A percentile compares a stretch with the other conserved stretches of the same genome.
Evolutionary conservation across 23 red algal genomes (phyloP).

Genomic region (Gracilaria caudata): DNA sequence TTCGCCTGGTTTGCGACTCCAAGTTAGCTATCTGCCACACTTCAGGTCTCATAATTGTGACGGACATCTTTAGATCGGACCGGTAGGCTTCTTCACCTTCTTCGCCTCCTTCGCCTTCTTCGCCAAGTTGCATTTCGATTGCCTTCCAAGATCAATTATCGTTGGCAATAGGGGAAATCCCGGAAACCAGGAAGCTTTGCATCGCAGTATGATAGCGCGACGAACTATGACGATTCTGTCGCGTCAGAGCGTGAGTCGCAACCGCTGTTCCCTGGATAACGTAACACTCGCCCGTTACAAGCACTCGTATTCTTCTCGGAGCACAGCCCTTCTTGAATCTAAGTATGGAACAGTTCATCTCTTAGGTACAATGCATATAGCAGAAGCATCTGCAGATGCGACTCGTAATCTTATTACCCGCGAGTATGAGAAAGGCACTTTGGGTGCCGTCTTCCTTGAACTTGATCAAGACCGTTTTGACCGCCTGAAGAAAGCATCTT

Average conservation of each 20-base stretch:
- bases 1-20: not conserved
- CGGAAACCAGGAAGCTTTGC: not conserved
- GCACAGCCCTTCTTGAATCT: constrained; percentile 22
- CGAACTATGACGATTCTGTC: not conserved
- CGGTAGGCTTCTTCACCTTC: not conserved
- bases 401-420: constrained; percentile 41
- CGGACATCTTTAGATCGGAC: not conserved
- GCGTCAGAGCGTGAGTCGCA: not conserved
- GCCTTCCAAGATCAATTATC: not conserved
- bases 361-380: constrained; percentile 62
- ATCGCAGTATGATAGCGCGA: not conserved
- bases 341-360: constrained; percentile 42
- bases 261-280: not conserved
- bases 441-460: constrained; percentile 55
- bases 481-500: constrained; percentile 2
- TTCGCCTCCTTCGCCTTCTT: too few relatives aligned
- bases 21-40: not conserved
- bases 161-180: too few relatives aligned
- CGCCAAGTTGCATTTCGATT: not conserved
- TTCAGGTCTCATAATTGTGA: not conserved
- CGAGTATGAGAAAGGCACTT: constrained; percentile 28
- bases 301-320: constrained; percentile 20
- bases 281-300: not conserved
- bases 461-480: constrained; percentile 40
- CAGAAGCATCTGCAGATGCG: constrained; percentile 41